Conservation (phyloP, 2,329 filamentous ascomycete genomes). For the Metarhizium sp. region DNA sequence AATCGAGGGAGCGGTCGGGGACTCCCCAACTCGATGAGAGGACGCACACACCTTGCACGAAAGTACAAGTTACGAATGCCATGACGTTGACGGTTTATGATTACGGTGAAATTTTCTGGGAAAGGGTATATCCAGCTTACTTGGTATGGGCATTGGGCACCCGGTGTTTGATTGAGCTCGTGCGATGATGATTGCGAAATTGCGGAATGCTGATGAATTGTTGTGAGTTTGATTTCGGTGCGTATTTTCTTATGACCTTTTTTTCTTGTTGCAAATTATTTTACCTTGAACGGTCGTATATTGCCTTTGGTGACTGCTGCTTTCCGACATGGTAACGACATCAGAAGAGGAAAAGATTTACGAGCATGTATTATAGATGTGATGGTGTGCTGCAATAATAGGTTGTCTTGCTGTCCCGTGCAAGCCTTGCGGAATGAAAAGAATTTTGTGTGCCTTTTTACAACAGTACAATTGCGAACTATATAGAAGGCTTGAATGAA, state of each 20-base stretch:
- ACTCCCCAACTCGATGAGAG: background rate
- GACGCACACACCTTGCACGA: background rate
- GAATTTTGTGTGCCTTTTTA: background rate
- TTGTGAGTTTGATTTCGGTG: background rate
- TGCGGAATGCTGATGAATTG: background rate
- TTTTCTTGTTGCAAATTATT: background rate
- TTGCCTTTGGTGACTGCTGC: background rate
- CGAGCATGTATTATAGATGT: constrained; percentile 10
- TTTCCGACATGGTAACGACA: background rate
- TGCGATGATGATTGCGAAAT: background rate
- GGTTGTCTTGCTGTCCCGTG: background rate
- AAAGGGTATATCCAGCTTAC: background rate
- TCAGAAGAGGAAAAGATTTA: background rate
- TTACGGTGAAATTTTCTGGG: constrained; percentile 2
- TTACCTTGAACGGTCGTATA: background rate
- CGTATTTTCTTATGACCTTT: background rate
- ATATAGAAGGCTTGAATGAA: background rate
- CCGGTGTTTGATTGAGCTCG: background rate
- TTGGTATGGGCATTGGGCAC: background rate
- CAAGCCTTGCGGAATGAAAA: background rate
- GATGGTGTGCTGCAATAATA: background rate
- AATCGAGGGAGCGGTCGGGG: background rate
- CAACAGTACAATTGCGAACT: background rate
- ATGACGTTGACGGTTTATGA: constrained; percentile 7
- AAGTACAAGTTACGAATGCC: constrained; percentile 4